Percentiles rank a stretch among this genome's conserved stretches.
Conservation (phyloP, 148 eudicot genomes). For the Hydrangea macrophylla region DNA sequence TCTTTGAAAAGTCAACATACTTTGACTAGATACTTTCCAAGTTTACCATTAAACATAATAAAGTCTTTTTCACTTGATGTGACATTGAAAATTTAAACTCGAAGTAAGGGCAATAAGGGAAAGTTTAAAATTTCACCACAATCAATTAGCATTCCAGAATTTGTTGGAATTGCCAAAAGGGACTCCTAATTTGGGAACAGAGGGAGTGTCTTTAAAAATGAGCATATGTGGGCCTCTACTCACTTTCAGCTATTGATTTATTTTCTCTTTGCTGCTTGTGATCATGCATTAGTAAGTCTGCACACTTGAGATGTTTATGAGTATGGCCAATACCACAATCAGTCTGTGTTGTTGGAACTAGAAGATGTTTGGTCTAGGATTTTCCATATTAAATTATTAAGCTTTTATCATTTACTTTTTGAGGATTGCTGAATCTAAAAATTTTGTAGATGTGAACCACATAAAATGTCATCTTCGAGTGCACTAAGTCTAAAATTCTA, state of each 20-base stretch:
- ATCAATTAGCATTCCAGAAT: too few relatives aligned
- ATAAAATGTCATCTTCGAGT: not conserved
- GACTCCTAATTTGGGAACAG: too few relatives aligned
- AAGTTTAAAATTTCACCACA: too few relatives aligned
- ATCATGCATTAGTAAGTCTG: not conserved
- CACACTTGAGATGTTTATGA: not conserved
- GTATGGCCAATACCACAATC: not conserved
- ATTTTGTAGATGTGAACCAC: not conserved
- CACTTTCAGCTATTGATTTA: too few relatives aligned
- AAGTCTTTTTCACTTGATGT: too few relatives aligned
- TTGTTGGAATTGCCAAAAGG: too few relatives aligned
- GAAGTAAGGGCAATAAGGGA: too few relatives aligned
- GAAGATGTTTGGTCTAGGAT: not conserved
- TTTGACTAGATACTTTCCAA: not conserved
- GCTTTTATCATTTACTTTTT: not conserved
- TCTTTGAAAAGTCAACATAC: not conserved
- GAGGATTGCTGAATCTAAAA: not conserved
- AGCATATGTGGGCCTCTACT: too few relatives aligned
- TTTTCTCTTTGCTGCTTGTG: not conserved
- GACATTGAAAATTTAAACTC: too few relatives aligned
- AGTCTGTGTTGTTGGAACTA: not conserved
- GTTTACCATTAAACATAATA: too few relatives aligned
- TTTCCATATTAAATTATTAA: not conserved
- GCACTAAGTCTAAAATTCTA: not conserved
- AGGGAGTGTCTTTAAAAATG: too few relatives aligned